phyloP scores from a whole-genome alignment of 768 basidiomycete species.

The Kwoniella dendrophila region DNA sequence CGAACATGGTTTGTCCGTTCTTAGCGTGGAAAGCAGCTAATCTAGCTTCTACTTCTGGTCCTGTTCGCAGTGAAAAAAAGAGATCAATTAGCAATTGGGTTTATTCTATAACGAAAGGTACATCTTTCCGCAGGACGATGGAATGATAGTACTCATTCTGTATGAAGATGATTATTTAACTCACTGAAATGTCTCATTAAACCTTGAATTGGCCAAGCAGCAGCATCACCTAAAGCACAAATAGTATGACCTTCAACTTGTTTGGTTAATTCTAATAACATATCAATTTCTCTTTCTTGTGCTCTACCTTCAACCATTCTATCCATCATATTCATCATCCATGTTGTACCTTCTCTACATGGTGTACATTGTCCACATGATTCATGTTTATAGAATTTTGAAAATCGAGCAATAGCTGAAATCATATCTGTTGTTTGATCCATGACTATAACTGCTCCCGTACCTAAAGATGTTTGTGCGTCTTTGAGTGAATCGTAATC shows the following conservation, averaged over 20 bases:
- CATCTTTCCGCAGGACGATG: too few relatives aligned
- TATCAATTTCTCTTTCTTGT: constrained; percentile 92
- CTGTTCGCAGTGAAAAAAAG: constrained; percentile 30
- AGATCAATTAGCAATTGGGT: neutral
- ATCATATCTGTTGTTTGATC: constrained; percentile 96
- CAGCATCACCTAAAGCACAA: constrained; percentile 94
- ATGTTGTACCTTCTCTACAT: constrained; percentile 74
- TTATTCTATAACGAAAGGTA: too few relatives aligned
- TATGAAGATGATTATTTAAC: constrained; percentile 27
- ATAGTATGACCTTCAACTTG: constrained; percentile 97
- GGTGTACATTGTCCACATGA: constrained; percentile 97
- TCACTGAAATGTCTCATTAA: constrained; percentile 92
- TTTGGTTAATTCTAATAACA: constrained; percentile 95
- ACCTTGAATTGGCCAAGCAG: constrained; percentile 98
- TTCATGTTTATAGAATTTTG: constrained; percentile 96
- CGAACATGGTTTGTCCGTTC: constrained; percentile 84
- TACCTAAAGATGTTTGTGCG: constrained; percentile 92
- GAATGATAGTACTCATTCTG: neutral
- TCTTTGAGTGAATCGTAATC: constrained; percentile 98
- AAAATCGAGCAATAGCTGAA: constrained; percentile 90
- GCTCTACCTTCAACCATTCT: constrained; percentile 90
- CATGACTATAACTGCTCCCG: constrained; percentile 98
- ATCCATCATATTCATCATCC: constrained; percentile 99
- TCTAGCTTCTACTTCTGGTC: constrained; percentile 85
- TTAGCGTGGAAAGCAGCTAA: constrained; percentile 73